Conservation (phyloP, 345 rosid genomes). For the Lagerstroemia speciosa region DNA sequence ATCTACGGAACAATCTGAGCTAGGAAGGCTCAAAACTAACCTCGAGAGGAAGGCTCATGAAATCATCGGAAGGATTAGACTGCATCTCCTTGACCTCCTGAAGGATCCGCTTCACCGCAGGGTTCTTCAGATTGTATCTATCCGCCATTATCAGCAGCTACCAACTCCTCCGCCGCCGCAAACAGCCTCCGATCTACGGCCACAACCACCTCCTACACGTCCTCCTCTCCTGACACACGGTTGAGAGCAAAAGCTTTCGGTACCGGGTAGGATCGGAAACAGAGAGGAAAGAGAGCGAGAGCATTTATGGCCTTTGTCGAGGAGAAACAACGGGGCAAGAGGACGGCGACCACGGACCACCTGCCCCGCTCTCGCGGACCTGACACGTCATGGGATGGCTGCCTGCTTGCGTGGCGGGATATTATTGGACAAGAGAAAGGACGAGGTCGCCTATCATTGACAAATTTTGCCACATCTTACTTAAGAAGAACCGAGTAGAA, state of each 20-base stretch:
- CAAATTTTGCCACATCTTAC: too few relatives aligned
- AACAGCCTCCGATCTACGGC: slow-evolving; percentile 4
- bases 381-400: slow-evolving; percentile 14
- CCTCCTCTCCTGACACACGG: not conserved
- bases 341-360: not conserved
- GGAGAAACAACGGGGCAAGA: not conserved
- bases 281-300: not conserved
- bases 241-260: not conserved
- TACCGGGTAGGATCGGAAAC: not conserved
- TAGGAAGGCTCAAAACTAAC: slow-evolving; percentile 20
- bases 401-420: slow-evolving; percentile 18
- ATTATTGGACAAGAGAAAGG: slow-evolving; percentile 13
- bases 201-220: not conserved
- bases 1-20: not conserved
- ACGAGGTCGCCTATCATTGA: too few relatives aligned
- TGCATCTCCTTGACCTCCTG: slow-evolving; percentile 99
- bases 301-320: not conserved
- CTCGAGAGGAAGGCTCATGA: slow-evolving; percentile 98
- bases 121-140: slow-evolving; percentile 80
- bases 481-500: too few relatives aligned
- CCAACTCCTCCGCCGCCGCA: slow-evolving; percentile 5
- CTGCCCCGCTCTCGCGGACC: not conserved
- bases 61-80: slow-evolving; percentile 94
- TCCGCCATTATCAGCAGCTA: slow-evolving; percentile 34
- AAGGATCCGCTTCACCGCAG: slow-evolving; percentile 91